Percentiles rank a stretch among this genome's conserved stretches.
phyloP scores from a whole-genome alignment of 345 rosid genomes.

The Eucalyptus pauciflora region DNA sequence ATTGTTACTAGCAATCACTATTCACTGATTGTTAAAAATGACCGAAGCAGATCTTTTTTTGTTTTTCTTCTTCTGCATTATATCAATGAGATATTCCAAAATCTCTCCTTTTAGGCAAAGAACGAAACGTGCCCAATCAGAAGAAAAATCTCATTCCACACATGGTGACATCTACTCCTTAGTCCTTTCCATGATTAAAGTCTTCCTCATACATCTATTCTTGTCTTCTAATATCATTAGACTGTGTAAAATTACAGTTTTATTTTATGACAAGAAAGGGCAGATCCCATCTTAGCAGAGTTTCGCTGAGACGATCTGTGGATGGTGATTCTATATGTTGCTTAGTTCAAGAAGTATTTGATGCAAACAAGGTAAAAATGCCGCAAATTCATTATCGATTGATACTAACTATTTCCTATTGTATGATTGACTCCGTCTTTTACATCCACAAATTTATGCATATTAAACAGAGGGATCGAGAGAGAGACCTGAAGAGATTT shows the following conservation, averaged over 20 bases:
- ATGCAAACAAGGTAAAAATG: neutral
- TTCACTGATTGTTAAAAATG: neutral
- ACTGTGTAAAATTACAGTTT: neutral
- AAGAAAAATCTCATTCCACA: neutral
- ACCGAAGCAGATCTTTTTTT: neutral
- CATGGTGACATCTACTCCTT: neutral
- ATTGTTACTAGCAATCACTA: neutral
- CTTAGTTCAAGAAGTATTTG: neutral
- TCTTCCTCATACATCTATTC: neutral
- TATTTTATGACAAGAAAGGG: neutral
- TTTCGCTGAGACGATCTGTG: neutral
- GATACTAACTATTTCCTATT: neutral
- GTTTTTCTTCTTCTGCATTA: neutral
- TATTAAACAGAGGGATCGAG: neutral
- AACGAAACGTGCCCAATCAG: neutral
- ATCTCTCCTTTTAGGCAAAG: neutral
- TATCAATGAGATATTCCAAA: neutral
- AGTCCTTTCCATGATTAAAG: neutral
- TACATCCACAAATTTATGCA: neutral
- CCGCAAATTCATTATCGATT: neutral
- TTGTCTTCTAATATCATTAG: neutral
- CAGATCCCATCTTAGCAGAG: neutral
- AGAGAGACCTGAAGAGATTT: conserved; percentile 40
- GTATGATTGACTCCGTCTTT: neutral
- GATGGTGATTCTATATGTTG: neutral